Percentiles rank a stretch among this genome's conserved stretches.
phyloP scores from a whole-genome alignment of 257 asterid species.

The Lithospermum erythrorhizon region DNA sequence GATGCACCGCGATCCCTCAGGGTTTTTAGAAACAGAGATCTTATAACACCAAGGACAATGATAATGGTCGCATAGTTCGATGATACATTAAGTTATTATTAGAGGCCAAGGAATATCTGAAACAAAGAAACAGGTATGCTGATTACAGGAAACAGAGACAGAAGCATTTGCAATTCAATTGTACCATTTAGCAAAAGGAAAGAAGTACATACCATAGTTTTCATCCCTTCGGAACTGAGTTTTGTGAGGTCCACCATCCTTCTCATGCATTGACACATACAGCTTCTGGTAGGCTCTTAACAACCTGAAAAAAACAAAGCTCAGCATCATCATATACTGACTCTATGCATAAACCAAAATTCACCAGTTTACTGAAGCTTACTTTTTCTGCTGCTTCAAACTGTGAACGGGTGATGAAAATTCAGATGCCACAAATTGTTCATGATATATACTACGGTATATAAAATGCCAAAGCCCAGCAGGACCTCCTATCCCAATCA shows the following conservation, averaged over 20 bases:
- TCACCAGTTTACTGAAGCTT: neutral
- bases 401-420: slow-evolving; percentile 75
- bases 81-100: too few relatives aligned
- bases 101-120: too few relatives aligned
- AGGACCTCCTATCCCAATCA: slow-evolving; percentile 70
- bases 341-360: neutral
- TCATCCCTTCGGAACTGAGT: slow-evolving; percentile 96
- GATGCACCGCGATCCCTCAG: too few relatives aligned
- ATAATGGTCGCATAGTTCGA: too few relatives aligned
- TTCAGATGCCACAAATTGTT: slow-evolving; percentile 90
- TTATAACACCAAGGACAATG: too few relatives aligned
- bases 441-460: slow-evolving; percentile 70
- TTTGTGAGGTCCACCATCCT: slow-evolving; percentile 75
- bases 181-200: neutral
- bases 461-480: slow-evolving; percentile 98
- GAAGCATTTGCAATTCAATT: neutral
- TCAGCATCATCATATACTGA: neutral
- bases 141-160: neutral
- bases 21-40: too few relatives aligned
- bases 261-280: slow-evolving; percentile 78
- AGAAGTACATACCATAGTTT: slow-evolving; percentile 48
- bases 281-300: slow-evolving; percentile 78
- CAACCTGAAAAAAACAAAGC: slow-evolving; percentile 41
- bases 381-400: slow-evolving; percentile 80
- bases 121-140: neutral